phyloP scores from a whole-genome alignment of 495 filamentous ascomycete genomes.

The Aspergillus asperescens region DNA sequence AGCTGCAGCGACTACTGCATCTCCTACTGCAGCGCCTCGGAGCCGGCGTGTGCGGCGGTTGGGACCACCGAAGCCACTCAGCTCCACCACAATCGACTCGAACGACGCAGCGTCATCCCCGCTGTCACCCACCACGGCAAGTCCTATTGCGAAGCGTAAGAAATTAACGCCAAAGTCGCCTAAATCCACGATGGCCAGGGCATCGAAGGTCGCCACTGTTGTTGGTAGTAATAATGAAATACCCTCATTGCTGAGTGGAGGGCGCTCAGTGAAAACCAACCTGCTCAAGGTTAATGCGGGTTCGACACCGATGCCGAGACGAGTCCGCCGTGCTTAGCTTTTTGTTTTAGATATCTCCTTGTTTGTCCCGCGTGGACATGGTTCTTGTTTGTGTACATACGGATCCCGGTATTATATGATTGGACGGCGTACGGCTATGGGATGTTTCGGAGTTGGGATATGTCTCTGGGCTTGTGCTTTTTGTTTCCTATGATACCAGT shows the following conservation, averaged over 20 bases:
- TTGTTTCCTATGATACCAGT: background rate
- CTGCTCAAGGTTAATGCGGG: constrained; percentile 35
- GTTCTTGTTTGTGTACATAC: background rate
- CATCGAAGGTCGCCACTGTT: constrained; percentile 6
- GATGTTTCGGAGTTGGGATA: background rate
- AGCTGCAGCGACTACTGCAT: constrained; percentile 22
- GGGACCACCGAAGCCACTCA: constrained; percentile 22
- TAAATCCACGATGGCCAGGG: constrained; percentile 19
- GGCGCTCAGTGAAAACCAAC: constrained; percentile 28
- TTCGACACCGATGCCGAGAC: constrained; percentile 38
- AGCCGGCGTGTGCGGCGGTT: constrained; percentile 36
- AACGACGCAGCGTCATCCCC: constrained; percentile 7
- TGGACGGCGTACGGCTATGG: background rate
- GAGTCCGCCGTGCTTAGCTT: constrained; percentile 32
- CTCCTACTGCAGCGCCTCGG: constrained; percentile 29
- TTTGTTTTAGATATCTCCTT: constrained; percentile 1
- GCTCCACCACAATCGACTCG: constrained; percentile 7
- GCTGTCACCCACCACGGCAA: constrained; percentile 9
- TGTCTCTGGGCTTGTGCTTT: background rate
- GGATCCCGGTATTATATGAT: too few relatives aligned
- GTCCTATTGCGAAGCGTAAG: constrained; percentile 33
- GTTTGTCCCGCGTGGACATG: constrained; percentile 4
- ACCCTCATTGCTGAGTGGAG: constrained; percentile 14
- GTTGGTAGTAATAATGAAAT: background rate
- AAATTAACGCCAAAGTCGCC: constrained; percentile 41